phyloP scores from a whole-genome alignment of 2,329 filamentous ascomycete species.

The Aspergillus sp. region DNA sequence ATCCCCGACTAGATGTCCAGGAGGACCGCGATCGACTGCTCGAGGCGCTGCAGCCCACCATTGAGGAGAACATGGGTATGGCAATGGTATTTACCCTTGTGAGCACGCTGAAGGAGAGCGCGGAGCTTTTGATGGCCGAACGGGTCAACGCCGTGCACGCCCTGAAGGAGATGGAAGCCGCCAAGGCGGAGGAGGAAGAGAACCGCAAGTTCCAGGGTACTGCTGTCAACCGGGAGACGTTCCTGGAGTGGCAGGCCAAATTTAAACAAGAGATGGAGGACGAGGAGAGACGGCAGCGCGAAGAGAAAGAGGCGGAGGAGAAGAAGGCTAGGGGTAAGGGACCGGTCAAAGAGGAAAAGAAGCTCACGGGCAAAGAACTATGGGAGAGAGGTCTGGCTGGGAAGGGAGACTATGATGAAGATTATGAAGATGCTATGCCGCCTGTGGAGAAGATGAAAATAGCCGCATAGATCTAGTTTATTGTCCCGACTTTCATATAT shows the following conservation, averaged over 20 bases:
- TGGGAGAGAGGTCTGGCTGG: slow-evolving; percentile 73
- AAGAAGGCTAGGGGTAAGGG: slow-evolving; percentile 81
- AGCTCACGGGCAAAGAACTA: slow-evolving; percentile 70
- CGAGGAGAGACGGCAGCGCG: slow-evolving; percentile 59
- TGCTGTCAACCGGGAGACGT: slow-evolving; percentile 81
- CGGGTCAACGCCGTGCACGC: slow-evolving; percentile 65
- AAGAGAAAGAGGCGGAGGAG: slow-evolving; percentile 74
- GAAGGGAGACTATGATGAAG: slow-evolving; percentile 65
- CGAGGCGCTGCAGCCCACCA: slow-evolving; percentile 66
- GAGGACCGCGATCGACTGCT: slow-evolving; percentile 77
- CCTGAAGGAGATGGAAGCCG: slow-evolving; percentile 52
- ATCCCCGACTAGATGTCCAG: slow-evolving; percentile 74
- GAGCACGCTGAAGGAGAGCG: slow-evolving; percentile 80
- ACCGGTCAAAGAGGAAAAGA: slow-evolving; percentile 64
- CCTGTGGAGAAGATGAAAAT: slow-evolving; percentile 71
- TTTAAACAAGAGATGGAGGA: slow-evolving; percentile 83
- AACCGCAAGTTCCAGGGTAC: slow-evolving; percentile 96
- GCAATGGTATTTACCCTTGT: slow-evolving; percentile 95
- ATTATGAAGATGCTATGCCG: slow-evolving; percentile 62
- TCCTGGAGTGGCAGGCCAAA: slow-evolving; percentile 74
- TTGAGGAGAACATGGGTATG: slow-evolving; percentile 94
- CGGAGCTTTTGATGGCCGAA: slow-evolving; percentile 78
- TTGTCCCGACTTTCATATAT: background rate
- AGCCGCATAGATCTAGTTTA: slow-evolving; percentile 45
- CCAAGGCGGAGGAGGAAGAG: slow-evolving; percentile 77